Evolutionary conservation across 2,329 filamentous ascomycete genomes (phyloP).

Genomic region (Fusarium nygamai): DNA sequence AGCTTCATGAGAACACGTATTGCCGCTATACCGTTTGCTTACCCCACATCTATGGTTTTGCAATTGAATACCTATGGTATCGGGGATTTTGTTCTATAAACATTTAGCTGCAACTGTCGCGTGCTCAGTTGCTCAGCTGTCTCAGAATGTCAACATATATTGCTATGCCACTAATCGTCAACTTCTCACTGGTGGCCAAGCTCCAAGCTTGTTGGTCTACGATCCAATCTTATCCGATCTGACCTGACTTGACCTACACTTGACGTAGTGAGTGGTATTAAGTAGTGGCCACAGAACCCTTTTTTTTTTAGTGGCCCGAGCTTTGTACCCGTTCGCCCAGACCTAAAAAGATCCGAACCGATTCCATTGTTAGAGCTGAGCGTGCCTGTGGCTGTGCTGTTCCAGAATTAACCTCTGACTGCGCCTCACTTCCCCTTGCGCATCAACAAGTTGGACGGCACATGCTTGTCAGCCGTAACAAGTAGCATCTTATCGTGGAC

Average conservation of each 20-base stretch:
- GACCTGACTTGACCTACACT: constrained; percentile 2
- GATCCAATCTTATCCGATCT: constrained; percentile 26
- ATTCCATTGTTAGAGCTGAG: not conserved
- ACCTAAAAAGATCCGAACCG: constrained; percentile 5
- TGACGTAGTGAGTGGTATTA: constrained; percentile 20
- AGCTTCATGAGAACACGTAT: constrained; percentile 44
- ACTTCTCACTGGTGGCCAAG: constrained; percentile 32
- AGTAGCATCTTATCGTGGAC: constrained; percentile 16
- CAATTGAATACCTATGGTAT: constrained; percentile 4
- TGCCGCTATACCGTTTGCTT: constrained; percentile 22
- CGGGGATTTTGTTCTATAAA: not conserved
- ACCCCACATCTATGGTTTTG: constrained; percentile 25
- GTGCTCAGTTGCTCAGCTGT: not conserved
- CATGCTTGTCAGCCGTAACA: constrained; percentile 32
- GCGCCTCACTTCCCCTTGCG: constrained; percentile 37
- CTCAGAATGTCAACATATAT: not conserved
- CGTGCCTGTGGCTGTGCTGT: constrained; percentile 39
- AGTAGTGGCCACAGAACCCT: constrained; percentile 25
- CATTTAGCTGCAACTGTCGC: constrained; percentile 5
- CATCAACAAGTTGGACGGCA: constrained; percentile 9
- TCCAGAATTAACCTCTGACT: constrained; percentile 12
- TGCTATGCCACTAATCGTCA: not conserved
- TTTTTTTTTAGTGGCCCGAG: constrained; percentile 35
- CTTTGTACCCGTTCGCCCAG: constrained; percentile 16
- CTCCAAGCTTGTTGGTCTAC: constrained; percentile 7